phyloP scores from a whole-genome alignment of 768 basidiomycete species.

The Kwoniella dejecticola region DNA sequence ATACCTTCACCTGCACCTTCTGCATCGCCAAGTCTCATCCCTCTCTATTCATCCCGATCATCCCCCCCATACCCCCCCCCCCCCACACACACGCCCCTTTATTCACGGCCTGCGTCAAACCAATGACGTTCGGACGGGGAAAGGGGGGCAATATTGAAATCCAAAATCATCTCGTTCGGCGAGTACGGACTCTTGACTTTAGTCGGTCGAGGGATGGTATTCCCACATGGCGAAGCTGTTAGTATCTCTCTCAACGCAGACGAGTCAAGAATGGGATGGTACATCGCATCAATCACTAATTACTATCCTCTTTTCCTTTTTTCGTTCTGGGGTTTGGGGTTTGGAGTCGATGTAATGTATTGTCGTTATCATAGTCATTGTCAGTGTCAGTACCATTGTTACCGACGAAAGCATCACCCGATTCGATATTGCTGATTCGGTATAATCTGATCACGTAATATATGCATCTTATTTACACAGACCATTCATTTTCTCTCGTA shows the following conservation, averaged over 20 bases:
- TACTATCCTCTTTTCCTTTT: neutral
- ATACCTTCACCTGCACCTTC: no score
- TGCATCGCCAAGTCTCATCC: no score
- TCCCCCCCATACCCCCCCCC: neutral
- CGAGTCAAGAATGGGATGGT: conserved; percentile 3
- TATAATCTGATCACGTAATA: conserved; percentile 6
- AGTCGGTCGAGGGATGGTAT: conserved; percentile 29
- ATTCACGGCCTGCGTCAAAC: conserved; percentile 41
- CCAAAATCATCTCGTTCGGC: neutral
- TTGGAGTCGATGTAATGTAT: no score
- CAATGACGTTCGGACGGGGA: conserved; percentile 43
- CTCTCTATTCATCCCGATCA: neutral
- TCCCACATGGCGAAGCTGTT: neutral
- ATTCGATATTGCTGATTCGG: no score
- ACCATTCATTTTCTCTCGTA: neutral
- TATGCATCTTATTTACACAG: conserved; percentile 1
- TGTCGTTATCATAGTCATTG: no score
- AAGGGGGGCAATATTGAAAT: conserved; percentile 33
- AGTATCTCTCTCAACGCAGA: neutral
- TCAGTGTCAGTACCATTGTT: no score
- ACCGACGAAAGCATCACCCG: no score
- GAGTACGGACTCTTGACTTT: conserved; percentile 23
- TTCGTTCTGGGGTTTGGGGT: neutral
- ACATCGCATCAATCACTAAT: neutral
- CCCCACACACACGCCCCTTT: conserved; percentile 29